Evolutionary conservation across 1,284 basidiomycete species (phyloP), one percentile per base, ranked within the genome.

Genomic region (Cystobasidiaceae sp.): DNA sequence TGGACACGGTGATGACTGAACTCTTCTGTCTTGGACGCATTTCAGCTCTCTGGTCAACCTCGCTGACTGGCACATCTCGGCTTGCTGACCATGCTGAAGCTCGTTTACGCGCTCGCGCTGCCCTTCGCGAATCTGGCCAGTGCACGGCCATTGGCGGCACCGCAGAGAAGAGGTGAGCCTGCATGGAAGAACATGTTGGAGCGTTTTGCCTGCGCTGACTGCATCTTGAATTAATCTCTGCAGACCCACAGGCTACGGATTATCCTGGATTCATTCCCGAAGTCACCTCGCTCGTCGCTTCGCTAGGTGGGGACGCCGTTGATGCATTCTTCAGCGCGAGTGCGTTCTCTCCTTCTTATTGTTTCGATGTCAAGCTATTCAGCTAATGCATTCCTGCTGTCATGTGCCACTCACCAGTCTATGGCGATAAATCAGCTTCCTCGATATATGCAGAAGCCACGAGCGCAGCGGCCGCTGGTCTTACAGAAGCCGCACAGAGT

Each of bases 231-330:
- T n/a, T n/a, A n/a, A 9, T 39, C 11, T 39, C 37, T 9, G n/a
- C 37, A 56, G 54, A 7, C 6, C 54, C 54, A 8, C 54, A 43
- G 25, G 37, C 9, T 15, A 27, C n/a, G 15, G 54, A 56, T 28
- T n/a, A 17, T 19, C 54, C 54, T 23, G 54, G 54, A 21, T 56
- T 56, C 54, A 17, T 56, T 25, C 54, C 54, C 34, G 54, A 56
- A 27, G 41, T 43, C n/a, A 56, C 54, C 13, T 43, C 37, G 17
- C 21, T 56, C n/a, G 27, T 56, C 19, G 54, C 37, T 2, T 43
- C 37, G 13, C 39, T 56, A 8, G 34, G 21, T 4, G 54, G 37
- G 8, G 54, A 56, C 27, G 54, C 21, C n/a, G n/a, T n/a, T n/a
- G n/a, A n/a, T n/a, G n/a, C n/a, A n/a, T n/a, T n/a, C n/a, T n/a